These are phyloP conservation scores for Bombardia bombarda DNA, from an alignment of 495 filamentous ascomycete species.

Conservation along the genomic window DNA sequence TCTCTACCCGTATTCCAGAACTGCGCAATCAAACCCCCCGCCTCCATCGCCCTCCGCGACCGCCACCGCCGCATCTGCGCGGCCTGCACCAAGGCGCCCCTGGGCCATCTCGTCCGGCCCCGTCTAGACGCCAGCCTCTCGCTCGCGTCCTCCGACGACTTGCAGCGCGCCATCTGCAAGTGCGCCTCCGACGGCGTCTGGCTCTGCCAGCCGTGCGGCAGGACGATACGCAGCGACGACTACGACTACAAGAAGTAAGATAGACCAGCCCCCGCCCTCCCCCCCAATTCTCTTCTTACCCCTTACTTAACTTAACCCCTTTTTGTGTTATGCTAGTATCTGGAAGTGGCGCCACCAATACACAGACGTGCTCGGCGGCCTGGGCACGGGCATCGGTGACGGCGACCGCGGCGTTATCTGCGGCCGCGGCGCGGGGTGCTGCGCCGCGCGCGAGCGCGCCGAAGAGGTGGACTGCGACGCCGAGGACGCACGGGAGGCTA, in stretches of 20 bases:
- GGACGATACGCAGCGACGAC: constrained; percentile 58
- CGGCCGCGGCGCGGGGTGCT: constrained; percentile 60
- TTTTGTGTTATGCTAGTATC: constrained; percentile 37
- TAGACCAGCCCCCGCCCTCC: not conserved
- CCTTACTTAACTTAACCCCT: not conserved
- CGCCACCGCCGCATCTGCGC: constrained; percentile 74
- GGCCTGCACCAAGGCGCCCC: constrained; percentile 59
- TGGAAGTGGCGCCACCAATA: constrained; percentile 90
- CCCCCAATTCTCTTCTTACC: not conserved
- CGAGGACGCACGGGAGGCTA: constrained; percentile 43
- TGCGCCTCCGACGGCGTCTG: constrained; percentile 58
- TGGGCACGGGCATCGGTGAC: constrained; percentile 82
- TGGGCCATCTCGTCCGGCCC: constrained; percentile 36
- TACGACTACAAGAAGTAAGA: constrained; percentile 55
- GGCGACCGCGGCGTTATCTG: constrained; percentile 82
- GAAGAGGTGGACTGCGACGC: constrained; percentile 74
- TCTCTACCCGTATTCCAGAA: constrained; percentile 46
- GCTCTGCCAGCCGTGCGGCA: constrained; percentile 75
- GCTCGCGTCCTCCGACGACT: constrained; percentile 28
- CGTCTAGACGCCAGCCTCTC: constrained; percentile 15
- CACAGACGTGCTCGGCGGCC: constrained; percentile 65
- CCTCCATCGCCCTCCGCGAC: constrained; percentile 48
- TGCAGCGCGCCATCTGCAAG: constrained; percentile 57
- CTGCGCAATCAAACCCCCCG: constrained; percentile 72
- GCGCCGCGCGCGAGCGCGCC: constrained; percentile 64